A percentile compares a stretch with the other conserved stretches of the same genome.
Evolutionary conservation across 2,329 filamentous ascomycete genomes (phyloP).

Genomic region (Epichloe hybrida): DNA sequence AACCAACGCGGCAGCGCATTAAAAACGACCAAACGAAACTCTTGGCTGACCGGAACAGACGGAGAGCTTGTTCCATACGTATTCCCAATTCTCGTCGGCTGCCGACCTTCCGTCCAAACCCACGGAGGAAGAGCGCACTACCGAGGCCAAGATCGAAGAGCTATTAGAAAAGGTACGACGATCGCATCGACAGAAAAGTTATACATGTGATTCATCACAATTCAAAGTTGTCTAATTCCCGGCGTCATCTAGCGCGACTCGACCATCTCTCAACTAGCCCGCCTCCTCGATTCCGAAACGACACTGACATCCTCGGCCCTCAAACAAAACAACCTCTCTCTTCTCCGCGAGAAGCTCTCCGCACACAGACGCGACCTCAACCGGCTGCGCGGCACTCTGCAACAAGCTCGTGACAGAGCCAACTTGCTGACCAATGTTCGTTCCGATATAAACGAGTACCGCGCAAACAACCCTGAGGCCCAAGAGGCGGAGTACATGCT

Average conservation of each 20-base stretch:
- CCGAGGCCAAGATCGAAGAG: slow-evolving; percentile 72
- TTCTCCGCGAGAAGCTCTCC: slow-evolving; percentile 78
- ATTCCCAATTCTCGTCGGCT: slow-evolving; percentile 79
- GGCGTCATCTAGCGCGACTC: slow-evolving; percentile 53
- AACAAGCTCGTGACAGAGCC: slow-evolving; percentile 68
- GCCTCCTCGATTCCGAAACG: slow-evolving; percentile 86
- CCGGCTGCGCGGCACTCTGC: slow-evolving; percentile 59
- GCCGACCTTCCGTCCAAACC: slow-evolving; percentile 70
- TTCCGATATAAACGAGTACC: slow-evolving; percentile 83
- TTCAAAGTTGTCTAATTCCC: not conserved
- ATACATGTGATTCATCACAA: not conserved
- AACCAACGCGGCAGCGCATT: not conserved
- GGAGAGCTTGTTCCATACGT: slow-evolving; percentile 68
- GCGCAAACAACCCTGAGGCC: slow-evolving; percentile 63
- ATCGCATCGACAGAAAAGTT: not conserved
- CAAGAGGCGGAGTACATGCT: slow-evolving; percentile 97
- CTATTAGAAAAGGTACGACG: slow-evolving; percentile 55
- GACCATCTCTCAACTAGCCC: slow-evolving; percentile 67
- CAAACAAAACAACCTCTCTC: slow-evolving; percentile 91
- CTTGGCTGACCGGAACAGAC: slow-evolving; percentile 40
- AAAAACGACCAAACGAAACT: not conserved
- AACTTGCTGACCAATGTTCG: slow-evolving; percentile 86
- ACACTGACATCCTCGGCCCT: slow-evolving; percentile 75
- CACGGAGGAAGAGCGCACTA: slow-evolving; percentile 67
- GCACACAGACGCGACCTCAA: slow-evolving; percentile 75